These are phyloP conservation scores for Termitomyces sp. DNA, from an alignment of 768 basidiomycete genomes.

Conservation along the genomic window DNA sequence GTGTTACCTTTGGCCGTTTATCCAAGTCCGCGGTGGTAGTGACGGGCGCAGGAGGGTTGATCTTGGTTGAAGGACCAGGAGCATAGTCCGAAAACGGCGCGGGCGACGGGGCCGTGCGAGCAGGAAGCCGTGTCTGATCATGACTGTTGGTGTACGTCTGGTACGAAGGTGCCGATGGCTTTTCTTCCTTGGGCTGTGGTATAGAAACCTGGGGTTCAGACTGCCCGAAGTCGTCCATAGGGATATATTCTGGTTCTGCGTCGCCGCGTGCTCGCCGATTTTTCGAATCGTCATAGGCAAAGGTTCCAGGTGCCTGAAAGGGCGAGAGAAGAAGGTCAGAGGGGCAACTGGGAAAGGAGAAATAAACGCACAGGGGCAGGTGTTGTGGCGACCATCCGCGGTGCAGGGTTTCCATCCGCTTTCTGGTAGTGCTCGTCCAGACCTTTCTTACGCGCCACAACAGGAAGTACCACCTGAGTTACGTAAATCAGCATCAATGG, in stretches of 20 bases:
- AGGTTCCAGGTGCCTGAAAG: constrained; percentile 72
- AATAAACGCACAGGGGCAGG: constrained; percentile 56
- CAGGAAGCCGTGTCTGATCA: constrained; percentile 23
- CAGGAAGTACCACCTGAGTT: constrained; percentile 71
- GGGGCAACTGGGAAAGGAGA: not conserved
- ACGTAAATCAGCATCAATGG: constrained; percentile 3
- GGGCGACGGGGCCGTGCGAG: constrained; percentile 41
- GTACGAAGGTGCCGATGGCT: constrained; percentile 14
- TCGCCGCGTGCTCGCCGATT: constrained; percentile 44
- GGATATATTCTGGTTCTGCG: constrained; percentile 33
- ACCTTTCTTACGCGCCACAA: constrained; percentile 79
- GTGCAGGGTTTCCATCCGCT: constrained; percentile 61
- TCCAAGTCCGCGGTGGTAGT: constrained; percentile 17
- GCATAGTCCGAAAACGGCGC: constrained; percentile 63
- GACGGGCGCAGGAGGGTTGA: constrained; percentile 13
- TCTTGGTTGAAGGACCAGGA: constrained; percentile 18
- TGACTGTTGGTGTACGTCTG: constrained; percentile 12
- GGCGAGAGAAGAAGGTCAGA: not conserved
- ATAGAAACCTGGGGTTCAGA: constrained; percentile 17
- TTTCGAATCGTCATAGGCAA: constrained; percentile 72
- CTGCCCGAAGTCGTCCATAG: constrained; percentile 64
- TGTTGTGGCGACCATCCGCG: constrained; percentile 32
- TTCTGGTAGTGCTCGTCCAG: constrained; percentile 64
- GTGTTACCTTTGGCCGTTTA: constrained; percentile 19
- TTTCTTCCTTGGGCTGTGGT: constrained; percentile 17